phyloP scores from a whole-genome alignment of 2,329 filamentous ascomycete genomes.

The Nectriaceae sp. region DNA sequence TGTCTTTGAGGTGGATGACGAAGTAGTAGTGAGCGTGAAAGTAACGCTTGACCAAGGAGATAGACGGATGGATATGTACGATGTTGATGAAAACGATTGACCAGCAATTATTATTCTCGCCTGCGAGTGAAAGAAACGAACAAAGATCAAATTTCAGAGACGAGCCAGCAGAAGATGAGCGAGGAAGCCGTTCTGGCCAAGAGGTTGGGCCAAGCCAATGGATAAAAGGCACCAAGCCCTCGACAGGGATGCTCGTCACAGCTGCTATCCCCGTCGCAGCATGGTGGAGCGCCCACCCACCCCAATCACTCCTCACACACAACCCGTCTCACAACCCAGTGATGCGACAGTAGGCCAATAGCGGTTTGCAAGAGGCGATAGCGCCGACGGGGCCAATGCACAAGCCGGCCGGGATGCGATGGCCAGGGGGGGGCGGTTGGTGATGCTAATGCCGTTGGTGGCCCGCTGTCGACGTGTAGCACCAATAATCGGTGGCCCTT shows the following conservation, averaged over 20 bases:
- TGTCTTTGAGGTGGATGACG: not conserved
- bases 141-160: constrained; percentile 1
- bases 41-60: too few species aligned
- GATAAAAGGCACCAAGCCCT: constrained; percentile 3
- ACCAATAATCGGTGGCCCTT: not conserved
- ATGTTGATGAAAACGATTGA: constrained; percentile 4
- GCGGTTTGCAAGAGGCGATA: not conserved
- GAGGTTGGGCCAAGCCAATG: not conserved
- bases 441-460: not conserved
- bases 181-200: constrained; percentile 11
- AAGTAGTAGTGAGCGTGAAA: not conserved
- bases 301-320: constrained; percentile 16
- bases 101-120: constrained; percentile 20
- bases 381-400: not conserved
- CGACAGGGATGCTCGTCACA: constrained; percentile 24
- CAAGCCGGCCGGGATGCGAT: not conserved
- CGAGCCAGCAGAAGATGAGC: constrained; percentile 14
- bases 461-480: not conserved
- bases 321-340: constrained; percentile 6
- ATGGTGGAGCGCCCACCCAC: constrained; percentile 13
- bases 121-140: constrained; percentile 25
- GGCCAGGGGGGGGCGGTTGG: not conserved
- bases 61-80: not conserved
- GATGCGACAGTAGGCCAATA: constrained; percentile 5
- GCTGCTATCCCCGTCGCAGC: constrained; percentile 17